Conservation (phyloP, 352 stramenopile genomes). For the Phytophthora sp. region DNA sequence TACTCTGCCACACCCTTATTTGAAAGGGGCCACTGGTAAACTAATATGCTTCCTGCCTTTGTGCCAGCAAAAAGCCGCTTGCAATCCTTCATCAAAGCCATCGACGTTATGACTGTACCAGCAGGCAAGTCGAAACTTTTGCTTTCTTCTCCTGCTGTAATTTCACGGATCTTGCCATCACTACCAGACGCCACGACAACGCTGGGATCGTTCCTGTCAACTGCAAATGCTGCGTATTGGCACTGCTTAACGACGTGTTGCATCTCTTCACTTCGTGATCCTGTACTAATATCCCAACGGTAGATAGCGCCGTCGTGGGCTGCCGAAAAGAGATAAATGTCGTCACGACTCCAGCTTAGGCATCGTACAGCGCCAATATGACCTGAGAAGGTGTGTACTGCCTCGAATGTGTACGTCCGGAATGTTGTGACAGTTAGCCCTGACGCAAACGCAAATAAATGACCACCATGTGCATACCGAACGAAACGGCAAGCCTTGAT, state of each 20-base stretch:
- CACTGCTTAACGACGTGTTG: conserved; percentile 82
- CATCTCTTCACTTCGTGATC: conserved; percentile 72
- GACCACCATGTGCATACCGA: conserved; percentile 69
- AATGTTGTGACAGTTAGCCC: conserved; percentile 71
- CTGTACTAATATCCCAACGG: conserved; percentile 66
- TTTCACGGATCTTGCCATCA: conserved; percentile 72
- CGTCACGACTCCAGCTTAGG: conserved; percentile 73
- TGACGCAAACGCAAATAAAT: conserved; percentile 76
- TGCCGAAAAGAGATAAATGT: conserved; percentile 78
- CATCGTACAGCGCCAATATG: conserved; percentile 80
- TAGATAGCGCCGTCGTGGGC: conserved; percentile 85
- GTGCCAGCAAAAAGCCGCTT: conserved; percentile 76
- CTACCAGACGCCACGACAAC: conserved; percentile 62
- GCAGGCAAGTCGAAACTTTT: conserved; percentile 51
- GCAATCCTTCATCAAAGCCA: conserved; percentile 67
- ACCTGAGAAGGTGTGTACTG: conserved; percentile 73
- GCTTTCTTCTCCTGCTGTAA: conserved; percentile 65
- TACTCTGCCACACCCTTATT: conserved; percentile 48
- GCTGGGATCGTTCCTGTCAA: conserved; percentile 57
- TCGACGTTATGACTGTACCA: conserved; percentile 49
- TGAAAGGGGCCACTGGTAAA: conserved; percentile 68
- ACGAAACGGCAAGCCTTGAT: conserved; percentile 72
- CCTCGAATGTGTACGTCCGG: conserved; percentile 72
- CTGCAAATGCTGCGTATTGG: conserved; percentile 65
- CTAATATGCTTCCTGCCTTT: conserved; percentile 60